Evolutionary conservation across 2,329 filamentous ascomycete genomes (phyloP), one percentile per base, ranked within the genome.

Genomic region (Arthrobotrys musiformis): DNA sequence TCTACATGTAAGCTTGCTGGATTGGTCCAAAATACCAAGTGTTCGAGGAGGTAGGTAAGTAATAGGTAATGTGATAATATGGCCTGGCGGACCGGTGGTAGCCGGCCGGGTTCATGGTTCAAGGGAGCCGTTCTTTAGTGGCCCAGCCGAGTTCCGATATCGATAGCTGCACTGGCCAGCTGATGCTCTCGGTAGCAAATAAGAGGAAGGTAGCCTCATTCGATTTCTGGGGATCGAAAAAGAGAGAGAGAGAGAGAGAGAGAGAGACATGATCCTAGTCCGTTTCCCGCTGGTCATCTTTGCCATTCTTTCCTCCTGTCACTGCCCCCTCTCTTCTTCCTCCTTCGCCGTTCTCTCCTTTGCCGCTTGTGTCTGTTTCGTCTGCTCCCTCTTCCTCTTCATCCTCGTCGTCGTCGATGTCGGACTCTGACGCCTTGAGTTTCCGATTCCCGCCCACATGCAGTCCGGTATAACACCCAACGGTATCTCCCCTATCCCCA

Each of bases 401-500:
- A 26, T 64, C 62, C 1, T 54, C 62, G 3, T 11, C 62, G 7
- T 50, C 42, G 6, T 54, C 46, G 7, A 37, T 28, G 11, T 66
- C 46, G n/a, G 52, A 30, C 22, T n/a, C 33, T 40, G 48, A 28
- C 22, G 35, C n/a, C 40, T 62, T 40, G 52, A 58, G n/a, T 33
- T 70, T 61, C 33, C 30, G 30, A 9, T 50, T 46, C 61, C 50
- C 40, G 15, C 64, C 63, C 2, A 56, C 30, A 58, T 76, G 72
- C 8, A 11, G 63, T 17, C 72, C 64, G 13, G 63, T 54, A 46
- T 58, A 35, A 28, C 72, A 76, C 4, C 72, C 72, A 4, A 58
- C 19, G 6, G 35, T 42, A n/a, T 63, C 33, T 5, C 64, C 64
- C 11, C 60, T 58, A 30, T 61, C 56, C 2, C 40, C 50, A 30